These are phyloP conservation scores for Sequoiadendron giganteum DNA, from an alignment of 75 land plant genomes.

Conservation along the genomic window DNA sequence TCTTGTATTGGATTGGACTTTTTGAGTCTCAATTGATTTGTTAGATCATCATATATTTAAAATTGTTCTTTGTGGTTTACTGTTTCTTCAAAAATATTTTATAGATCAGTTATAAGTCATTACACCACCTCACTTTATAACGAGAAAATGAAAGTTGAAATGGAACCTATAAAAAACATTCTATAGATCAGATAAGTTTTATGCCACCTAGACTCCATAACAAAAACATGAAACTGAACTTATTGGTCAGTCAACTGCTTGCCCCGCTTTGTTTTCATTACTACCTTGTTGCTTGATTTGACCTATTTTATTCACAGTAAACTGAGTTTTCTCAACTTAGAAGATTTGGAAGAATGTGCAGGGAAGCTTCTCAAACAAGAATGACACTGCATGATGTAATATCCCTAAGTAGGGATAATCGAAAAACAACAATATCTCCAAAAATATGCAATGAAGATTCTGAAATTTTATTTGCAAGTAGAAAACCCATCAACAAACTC, in stretches of 20 bases:
- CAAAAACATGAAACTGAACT: not conserved
- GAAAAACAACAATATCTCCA: no score
- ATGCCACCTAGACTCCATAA: not conserved
- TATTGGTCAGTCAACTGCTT: not conserved
- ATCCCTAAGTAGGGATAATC: no score
- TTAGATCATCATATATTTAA: not conserved
- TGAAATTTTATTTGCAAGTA: no score
- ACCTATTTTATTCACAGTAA: not conserved
- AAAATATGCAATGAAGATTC: no score
- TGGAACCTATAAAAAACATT: not conserved
- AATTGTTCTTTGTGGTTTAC: not conserved
- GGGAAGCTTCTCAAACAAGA: not conserved
- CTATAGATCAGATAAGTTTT: not conserved
- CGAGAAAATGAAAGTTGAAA: not conserved
- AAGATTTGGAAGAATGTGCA: not conserved
- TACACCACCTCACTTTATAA: not conserved
- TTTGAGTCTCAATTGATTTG: not conserved
- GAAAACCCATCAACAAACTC: no score
- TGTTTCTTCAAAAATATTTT: not conserved
- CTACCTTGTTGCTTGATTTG: not conserved
- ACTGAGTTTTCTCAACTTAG: not conserved
- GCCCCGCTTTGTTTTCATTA: not conserved
- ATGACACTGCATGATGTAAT: not conserved
- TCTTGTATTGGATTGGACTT: not conserved
- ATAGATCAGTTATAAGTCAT: not conserved